Conservation (phyloP, 345 rosid species). For the Lepidium africanum region DNA sequence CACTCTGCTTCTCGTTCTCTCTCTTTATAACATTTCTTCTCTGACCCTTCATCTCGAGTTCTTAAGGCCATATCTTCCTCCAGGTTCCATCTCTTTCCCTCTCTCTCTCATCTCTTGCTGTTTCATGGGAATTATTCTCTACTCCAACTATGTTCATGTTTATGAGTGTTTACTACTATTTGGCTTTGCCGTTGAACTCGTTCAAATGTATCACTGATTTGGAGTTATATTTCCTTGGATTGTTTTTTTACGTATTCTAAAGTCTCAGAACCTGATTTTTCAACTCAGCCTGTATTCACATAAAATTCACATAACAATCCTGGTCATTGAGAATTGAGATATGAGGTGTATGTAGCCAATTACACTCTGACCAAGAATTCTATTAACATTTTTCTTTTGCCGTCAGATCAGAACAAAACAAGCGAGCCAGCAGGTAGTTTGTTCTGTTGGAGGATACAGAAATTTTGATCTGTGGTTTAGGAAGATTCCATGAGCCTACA, state of each 20-base stretch:
- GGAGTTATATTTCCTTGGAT: background rate
- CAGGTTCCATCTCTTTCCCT: constrained; percentile 17
- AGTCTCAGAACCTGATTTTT: no score
- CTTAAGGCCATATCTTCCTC: background rate
- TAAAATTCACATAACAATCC: no score
- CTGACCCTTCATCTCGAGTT: background rate
- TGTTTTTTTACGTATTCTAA: no score
- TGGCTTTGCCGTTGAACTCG: background rate
- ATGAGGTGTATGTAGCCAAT: background rate
- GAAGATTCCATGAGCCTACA: constrained; percentile 43
- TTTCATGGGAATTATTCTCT: background rate
- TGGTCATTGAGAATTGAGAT: background rate
- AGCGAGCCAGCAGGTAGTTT: constrained; percentile 19
- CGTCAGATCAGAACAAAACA: background rate
- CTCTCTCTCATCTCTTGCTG: background rate
- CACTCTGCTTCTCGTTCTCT: constrained; percentile 8
- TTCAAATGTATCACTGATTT: background rate
- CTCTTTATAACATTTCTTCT: constrained; percentile 13
- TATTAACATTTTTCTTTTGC: background rate
- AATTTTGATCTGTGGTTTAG: background rate
- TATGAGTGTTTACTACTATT: background rate
- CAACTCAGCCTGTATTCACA: no score
- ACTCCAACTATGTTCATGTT: background rate
- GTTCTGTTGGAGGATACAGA: constrained; percentile 36
- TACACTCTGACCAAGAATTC: background rate